Percentiles rank a stretch among this genome's conserved stretches.
These are phyloP conservation scores for Pittosporum tobira DNA, from an alignment of 129 eudicot species.

Conservation along the genomic window DNA sequence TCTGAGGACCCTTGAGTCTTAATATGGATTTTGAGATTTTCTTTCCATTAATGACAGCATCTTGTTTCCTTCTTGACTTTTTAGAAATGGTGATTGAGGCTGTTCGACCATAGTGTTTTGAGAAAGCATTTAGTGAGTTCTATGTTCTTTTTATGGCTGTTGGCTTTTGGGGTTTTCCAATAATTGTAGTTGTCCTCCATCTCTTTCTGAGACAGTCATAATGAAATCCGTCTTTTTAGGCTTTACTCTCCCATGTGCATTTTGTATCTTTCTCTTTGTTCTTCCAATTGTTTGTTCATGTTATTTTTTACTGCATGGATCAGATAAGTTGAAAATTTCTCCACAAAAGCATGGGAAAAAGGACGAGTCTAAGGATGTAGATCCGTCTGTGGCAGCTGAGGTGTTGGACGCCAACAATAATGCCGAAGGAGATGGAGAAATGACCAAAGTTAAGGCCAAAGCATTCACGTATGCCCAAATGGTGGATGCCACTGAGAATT, in stretches of 20 bases:
- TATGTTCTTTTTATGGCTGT: too few species aligned
- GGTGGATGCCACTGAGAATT: constrained; percentile 32
- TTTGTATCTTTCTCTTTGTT: background rate
- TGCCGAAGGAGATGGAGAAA: constrained; percentile 1
- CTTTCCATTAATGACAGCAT: too few species aligned
- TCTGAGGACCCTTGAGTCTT: too few species aligned
- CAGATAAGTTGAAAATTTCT: constrained; percentile 11
- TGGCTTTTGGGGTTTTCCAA: too few species aligned
- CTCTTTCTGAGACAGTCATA: too few species aligned
- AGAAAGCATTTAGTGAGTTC: too few species aligned
- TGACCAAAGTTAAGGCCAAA: constrained; percentile 7
- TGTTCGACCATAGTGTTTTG: too few species aligned
- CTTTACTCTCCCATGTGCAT: constrained; percentile 2
- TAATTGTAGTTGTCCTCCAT: too few species aligned
- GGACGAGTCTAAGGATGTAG: constrained; percentile 8
- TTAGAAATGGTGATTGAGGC: too few species aligned
- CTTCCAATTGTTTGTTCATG: background rate
- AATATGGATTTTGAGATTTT: too few species aligned
- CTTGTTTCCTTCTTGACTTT: too few species aligned
- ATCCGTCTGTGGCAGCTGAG: constrained; percentile 2
- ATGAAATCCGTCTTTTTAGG: too few species aligned
- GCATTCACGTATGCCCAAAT: constrained; percentile 22
- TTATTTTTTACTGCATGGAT: background rate
- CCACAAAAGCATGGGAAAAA: constrained; percentile 7
- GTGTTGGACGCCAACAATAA: background rate